Evolutionary conservation across 179 eudicot genomes (phyloP), one percentile per base, ranked within the genome.

Genomic region (Actinidia arguta): DNA sequence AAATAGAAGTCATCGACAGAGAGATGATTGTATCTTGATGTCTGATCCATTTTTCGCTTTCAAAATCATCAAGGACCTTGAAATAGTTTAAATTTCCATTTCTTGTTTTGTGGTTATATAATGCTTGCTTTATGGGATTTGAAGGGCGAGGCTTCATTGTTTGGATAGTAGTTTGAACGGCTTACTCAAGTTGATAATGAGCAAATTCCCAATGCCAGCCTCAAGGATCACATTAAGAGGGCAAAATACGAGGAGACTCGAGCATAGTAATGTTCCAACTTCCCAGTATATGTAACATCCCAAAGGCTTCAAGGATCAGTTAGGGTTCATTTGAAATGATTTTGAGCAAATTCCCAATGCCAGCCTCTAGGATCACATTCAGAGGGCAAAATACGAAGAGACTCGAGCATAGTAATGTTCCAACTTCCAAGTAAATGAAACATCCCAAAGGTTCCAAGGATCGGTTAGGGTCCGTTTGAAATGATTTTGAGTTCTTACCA

Each of bases 1-100:
- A 88, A 69, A 82, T 83, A 79, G 8, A 54, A 74, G 13, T 88
- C 85, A 59, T 88, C 82, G 14, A 63, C 66, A 20, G 24, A 13
- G 74, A 85, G 51, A 74, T 48, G 17, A 52, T 73, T 50, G 59
- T 11, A 22, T 48, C 76, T 73, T 24, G 76, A 73, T 73, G 42
- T 22, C 24, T 20, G 9, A 24, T n/a, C 76, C 76, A 48, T 73
- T 50, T 13, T 73, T 13, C 24, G 6, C 6, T 27, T 7, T 36
- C 17, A 31, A 31, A 31, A 2, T 31, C 36, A 31, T 31, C 36
- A 31, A 31, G 36, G 36, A 31, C 36, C 36, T 31, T 31, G 36
- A 31, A 31, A 31, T 31, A 31, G 36, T 31, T 31, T 31, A 36
- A 10, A 22, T 63, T 63, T 63, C 31, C 24, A 25, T 63, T 63